A percentile compares a stretch with the other conserved stretches of the same genome.
These are phyloP conservation scores for Xylaria sp. DNA, from an alignment of 2,329 filamentous ascomycete genomes.

Conservation along the genomic window DNA sequence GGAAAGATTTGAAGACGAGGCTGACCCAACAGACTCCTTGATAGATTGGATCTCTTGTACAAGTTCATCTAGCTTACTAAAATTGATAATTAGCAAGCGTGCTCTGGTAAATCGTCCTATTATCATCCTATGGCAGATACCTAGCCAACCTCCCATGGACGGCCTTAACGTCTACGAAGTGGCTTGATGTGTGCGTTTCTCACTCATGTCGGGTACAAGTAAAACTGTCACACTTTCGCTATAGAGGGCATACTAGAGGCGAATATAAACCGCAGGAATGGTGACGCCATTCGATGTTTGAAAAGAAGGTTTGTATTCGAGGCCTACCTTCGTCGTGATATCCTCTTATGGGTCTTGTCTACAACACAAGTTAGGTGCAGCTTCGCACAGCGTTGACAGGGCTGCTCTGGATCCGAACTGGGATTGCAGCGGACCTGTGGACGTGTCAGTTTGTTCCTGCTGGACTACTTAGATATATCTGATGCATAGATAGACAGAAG, in stretches of 20 bases:
- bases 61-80: conserved; percentile 65
- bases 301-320: conserved; percentile 6
- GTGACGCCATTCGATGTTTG: neutral
- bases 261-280: neutral
- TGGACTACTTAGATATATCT: neutral
- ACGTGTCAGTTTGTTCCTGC: conserved; percentile 15
- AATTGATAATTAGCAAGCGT: conserved; percentile 23
- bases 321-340: conserved; percentile 49
- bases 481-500: neutral
- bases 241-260: neutral
- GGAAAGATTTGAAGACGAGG: conserved; percentile 33
- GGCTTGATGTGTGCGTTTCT: neutral
- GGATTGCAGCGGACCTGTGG: conserved; percentile 51
- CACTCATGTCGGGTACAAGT: neutral
- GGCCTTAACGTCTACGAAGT: neutral
- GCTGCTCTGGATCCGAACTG: conserved; percentile 43
- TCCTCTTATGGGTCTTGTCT: conserved; percentile 50
- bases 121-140: neutral
- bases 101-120: conserved; percentile 5
- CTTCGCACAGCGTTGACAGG: conserved; percentile 50
- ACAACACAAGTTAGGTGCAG: conserved; percentile 48
- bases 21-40: conserved; percentile 60
- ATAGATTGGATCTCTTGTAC: conserved; percentile 66
- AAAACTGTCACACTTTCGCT: neutral
- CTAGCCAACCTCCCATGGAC: neutral